Base-by-base conservation (phyloP, 202 grass and related monocot species). In the Hordeum pubiflorum region DNA sequence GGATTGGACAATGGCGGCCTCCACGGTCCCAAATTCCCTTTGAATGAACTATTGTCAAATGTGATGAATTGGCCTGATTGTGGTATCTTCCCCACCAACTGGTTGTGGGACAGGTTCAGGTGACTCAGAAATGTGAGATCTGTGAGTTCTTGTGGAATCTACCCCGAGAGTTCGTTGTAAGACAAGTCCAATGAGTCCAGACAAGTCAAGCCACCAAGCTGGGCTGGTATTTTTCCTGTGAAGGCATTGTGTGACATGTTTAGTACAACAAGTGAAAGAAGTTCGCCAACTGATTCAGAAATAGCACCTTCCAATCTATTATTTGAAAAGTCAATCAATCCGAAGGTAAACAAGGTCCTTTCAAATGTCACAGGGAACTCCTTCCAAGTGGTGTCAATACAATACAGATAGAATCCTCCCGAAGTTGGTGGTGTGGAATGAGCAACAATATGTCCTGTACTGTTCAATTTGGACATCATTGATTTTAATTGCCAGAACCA, bases 141-240 rank as follows among this genome's bases (percentile, higher is more conserved):
- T 5, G 86, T 74, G 0, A 93, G 65, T 1, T 70, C 79, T 41
- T 81, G 60, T 21, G 85, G 85, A 55, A 93, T 90, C n/a, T 74
- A 63, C 3, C 83, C 80, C 0, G 87, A 88, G 4, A 92, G 80
- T 5, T 63, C 9, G 72, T 96, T 92, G 0, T 11, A 59, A 6
- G 87, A 92, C 1, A 96, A 17, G 33, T 96, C 93, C 0, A 96
- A 21, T 2, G 87, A 89, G n/a, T 97, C 93, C 3, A 92, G n/a
- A 20, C 69, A 57, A 9, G 39, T 21, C 3, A 91, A 32, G 10
- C 71, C 14, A 0, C 90, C 87, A 36, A 96, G 18, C 36, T 43
- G 10, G 3, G 10, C 0, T 43, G 90, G 90, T 50, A 92, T 90
- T 58, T 31, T 26, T 5, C 83, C 85, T 0, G 3, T 89, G 23